Evolutionary conservation across 176 grass and related monocot genomes (phyloP), one percentile per base, ranked within the genome.

Genomic region (Aegilops bicornis): DNA sequence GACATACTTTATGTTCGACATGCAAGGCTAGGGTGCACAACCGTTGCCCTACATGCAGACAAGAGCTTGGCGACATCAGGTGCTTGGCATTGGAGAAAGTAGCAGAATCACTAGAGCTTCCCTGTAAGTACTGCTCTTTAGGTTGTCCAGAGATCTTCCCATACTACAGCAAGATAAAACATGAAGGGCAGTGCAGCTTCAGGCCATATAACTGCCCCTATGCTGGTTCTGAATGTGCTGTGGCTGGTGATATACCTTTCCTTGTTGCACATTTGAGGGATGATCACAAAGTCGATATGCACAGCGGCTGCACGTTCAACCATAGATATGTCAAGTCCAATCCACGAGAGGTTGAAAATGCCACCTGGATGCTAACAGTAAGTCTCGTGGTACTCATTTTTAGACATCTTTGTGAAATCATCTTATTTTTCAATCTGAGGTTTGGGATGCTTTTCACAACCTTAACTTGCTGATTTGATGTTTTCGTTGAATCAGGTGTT

Each of bases 81-180:
- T 91, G 89, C 85, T 80, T 91, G 68, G 89, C 89, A 84, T 66
- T 91, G 58, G 89, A 91, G 82, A 91, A 91, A 75, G 89, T 91
- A 68, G 89, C 89, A 27, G 89, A 91, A 70, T 91, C 89, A 61
- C 85, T 91, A 4, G 89, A 91, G 76, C 89, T 91, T 84, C 89
- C 89, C 10, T 91, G 89, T 64, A 91, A 91, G 47, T 91, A 91
- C 68, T 91, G 75, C 80, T 87, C 89, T 75, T 87, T 91, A 87
- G 89, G 89, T 84, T 91, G 89, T 48, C 89, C 80, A 3, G 89
- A 91, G 80, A 87, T 91, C 27, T 91, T 91, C 75, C 89, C 89
- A 61, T 91, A 91, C 47, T 91, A 91, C 80, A 91, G 89, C 89
- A 91, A 91, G 68, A 91, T 91, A 87, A 91, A 91, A 80, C 89